Percentiles rank a stretch among this genome's conserved stretches.
These are phyloP conservation scores for Scheffersomyces stipitis DNA, from an alignment of 805 yeast species.

Conservation along the genomic window DNA sequence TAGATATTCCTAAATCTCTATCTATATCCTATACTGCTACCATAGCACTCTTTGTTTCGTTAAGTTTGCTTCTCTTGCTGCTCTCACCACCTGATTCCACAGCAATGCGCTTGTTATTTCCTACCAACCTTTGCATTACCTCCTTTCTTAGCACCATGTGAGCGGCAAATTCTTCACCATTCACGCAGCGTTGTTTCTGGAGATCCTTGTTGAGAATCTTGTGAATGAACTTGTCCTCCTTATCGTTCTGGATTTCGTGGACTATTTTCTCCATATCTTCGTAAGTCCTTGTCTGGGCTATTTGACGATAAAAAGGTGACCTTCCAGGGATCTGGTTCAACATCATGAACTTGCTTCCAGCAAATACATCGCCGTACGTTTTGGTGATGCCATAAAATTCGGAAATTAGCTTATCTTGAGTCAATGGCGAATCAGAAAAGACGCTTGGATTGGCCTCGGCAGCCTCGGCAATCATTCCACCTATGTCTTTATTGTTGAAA, in stretches of 20 bases:
- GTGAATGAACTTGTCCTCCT: slow-evolving; percentile 22
- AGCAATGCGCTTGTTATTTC: no score
- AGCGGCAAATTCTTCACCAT: slow-evolving; percentile 12
- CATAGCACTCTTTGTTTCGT: no score
- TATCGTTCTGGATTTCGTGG: slow-evolving; percentile 32
- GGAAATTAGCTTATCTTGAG: slow-evolving; percentile 55
- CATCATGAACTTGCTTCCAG: slow-evolving; percentile 78
- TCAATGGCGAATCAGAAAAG: slow-evolving; percentile 47
- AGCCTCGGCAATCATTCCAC: slow-evolving; percentile 91
- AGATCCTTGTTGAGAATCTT: slow-evolving; percentile 29
- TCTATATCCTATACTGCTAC: no score
- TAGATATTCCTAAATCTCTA: no score
- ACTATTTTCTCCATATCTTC: slow-evolving; percentile 46
- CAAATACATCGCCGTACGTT: slow-evolving; percentile 52
- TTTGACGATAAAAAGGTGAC: slow-evolving; percentile 53
- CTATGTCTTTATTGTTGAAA: slow-evolving; percentile 58
- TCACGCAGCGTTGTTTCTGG: slow-evolving; percentile 29
- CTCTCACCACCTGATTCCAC: not conserved
- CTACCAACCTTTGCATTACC: slow-evolving; percentile 8
- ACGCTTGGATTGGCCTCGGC: slow-evolving; percentile 88
- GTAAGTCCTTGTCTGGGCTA: slow-evolving; percentile 56
- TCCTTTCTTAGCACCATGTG: slow-evolving; percentile 8
- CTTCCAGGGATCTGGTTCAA: slow-evolving; percentile 79
- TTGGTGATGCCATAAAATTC: slow-evolving; percentile 58
- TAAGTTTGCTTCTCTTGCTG: not conserved